These are phyloP conservation scores for Fusarium verticillioides DNA, from an alignment of 2,329 filamentous ascomycete genomes.

Conservation along the genomic window DNA sequence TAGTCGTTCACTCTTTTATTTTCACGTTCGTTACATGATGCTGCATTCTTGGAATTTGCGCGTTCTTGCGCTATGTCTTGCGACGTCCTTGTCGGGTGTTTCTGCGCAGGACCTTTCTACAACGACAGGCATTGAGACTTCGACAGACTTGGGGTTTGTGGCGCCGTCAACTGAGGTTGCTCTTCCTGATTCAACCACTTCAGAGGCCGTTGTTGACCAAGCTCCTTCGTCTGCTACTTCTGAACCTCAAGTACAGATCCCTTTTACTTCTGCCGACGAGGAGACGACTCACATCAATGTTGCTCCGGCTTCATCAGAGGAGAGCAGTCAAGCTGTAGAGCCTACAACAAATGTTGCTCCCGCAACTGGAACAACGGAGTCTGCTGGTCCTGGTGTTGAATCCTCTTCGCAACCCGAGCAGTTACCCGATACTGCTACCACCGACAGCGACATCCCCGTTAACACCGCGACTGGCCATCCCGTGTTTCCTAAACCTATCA, in stretches of 20 bases:
- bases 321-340: not conserved
- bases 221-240: not conserved
- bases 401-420: not conserved
- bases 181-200: not conserved
- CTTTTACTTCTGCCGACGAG: not conserved
- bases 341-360: not conserved
- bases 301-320: not conserved
- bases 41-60: constrained; percentile 10
- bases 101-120: constrained; percentile 1
- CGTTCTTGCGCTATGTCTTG: constrained; percentile 12
- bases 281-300: not conserved
- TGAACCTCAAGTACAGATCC: not conserved
- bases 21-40: not conserved
- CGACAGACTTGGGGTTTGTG: fast-evolving
- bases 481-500: not conserved
- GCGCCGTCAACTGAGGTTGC: not conserved
- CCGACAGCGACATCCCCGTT: not conserved
- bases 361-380: not conserved
- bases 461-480: not conserved
- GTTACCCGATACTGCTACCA: not conserved
- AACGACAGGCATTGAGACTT: not conserved
- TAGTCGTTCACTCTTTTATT: not conserved
- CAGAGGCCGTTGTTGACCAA: not conserved
- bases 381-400: not conserved
- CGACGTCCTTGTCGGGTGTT: not conserved